Conservation (phyloP, 257 asterid species). For the Plectranthus barbatus region DNA sequence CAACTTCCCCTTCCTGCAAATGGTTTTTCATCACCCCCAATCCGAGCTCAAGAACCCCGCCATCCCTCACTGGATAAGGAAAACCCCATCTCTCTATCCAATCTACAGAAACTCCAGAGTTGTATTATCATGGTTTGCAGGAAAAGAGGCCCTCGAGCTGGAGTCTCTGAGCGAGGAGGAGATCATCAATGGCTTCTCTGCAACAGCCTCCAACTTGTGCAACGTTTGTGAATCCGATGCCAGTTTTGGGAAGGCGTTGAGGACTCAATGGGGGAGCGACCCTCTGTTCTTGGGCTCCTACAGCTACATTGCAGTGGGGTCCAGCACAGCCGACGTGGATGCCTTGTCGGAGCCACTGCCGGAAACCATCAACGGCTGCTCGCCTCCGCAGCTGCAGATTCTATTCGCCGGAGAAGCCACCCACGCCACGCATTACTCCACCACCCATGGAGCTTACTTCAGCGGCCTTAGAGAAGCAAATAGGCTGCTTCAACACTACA, state of each 20-base stretch:
- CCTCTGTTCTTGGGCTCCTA: slow-evolving; percentile 83
- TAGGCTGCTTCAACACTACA: slow-evolving; percentile 72
- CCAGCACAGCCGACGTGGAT: slow-evolving; percentile 64
- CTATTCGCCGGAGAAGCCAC: slow-evolving; percentile 93
- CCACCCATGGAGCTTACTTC: slow-evolving; percentile 79
- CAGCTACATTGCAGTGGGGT: slow-evolving; percentile 70
- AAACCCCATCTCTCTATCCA: slow-evolving; percentile 41
- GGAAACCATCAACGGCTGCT: not conserved
- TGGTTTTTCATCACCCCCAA: slow-evolving; percentile 45
- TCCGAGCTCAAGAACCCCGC: slow-evolving; percentile 21
- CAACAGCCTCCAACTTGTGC: slow-evolving; percentile 37
- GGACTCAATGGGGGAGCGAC: slow-evolving; percentile 68
- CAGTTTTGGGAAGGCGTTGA: slow-evolving; percentile 36
- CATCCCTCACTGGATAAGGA: slow-evolving; percentile 70
- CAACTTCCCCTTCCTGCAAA: slow-evolving; percentile 46
- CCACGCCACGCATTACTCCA: slow-evolving; percentile 56
- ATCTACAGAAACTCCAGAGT: slow-evolving; percentile 42
- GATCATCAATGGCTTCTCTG: slow-evolving; percentile 43
- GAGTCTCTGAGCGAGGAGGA: slow-evolving; percentile 54
- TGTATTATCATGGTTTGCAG: slow-evolving; percentile 65
- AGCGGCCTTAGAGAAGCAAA: slow-evolving; percentile 85
- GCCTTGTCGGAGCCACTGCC: slow-evolving; percentile 75
- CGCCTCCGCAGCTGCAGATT: slow-evolving; percentile 45
- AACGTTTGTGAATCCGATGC: not conserved
- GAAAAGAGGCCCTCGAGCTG: slow-evolving; percentile 63